Evolutionary conservation across 2,329 filamentous ascomycete genomes (phyloP), one percentile per base, ranked within the genome.

Genomic region (Pezicula rhizophila): DNA sequence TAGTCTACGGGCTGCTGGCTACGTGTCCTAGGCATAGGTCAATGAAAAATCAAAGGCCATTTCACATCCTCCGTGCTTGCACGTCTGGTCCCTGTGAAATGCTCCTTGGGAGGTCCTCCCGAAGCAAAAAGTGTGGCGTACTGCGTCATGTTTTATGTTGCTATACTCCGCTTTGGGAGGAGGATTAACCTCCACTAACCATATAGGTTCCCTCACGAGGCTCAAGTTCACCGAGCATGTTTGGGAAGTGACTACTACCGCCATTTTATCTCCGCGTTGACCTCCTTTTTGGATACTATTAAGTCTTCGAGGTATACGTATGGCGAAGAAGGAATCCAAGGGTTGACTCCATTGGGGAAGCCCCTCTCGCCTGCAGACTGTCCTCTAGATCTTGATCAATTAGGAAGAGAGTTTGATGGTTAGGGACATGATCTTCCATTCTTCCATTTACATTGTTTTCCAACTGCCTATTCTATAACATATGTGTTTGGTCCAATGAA

Each of bases 221-320:
- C 8, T 40, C 23, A 18, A 18, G 38, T 40, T 40, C 15, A 20
- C 17, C 23, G 11, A 6, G 17, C 38, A 40, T 20, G 38, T 23
- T 17, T 40, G 17, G 23, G 5, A 40, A 18, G 17, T 42, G 25
- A 44, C 50, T 40, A 49, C 34, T 38, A 53, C 72, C 87, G 88
- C 88, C 83, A 85, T 78, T 73, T 80, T 89, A 95, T 95, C 89
- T 86, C 87, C 88, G 84, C 83, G 81, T 84, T 77, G 80, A 84
- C 81, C 85, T 76, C 72, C 63, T 60, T 55, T 53, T 39, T 51
- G 57, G 51, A 71, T 23, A 23, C 62, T 61, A 75, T 64, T 85
- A 89, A 87, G 84, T 82, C 85, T 78, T 81, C 81, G 82, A 89
- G 89, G 85, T 96, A 96, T 83, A 95, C 87, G 82, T 82, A 79